Percentiles rank a stretch among this genome's conserved stretches.
Evolutionary conservation across 495 filamentous ascomycete species (phyloP).

Genomic region (Endocarpon pusillum): DNA sequence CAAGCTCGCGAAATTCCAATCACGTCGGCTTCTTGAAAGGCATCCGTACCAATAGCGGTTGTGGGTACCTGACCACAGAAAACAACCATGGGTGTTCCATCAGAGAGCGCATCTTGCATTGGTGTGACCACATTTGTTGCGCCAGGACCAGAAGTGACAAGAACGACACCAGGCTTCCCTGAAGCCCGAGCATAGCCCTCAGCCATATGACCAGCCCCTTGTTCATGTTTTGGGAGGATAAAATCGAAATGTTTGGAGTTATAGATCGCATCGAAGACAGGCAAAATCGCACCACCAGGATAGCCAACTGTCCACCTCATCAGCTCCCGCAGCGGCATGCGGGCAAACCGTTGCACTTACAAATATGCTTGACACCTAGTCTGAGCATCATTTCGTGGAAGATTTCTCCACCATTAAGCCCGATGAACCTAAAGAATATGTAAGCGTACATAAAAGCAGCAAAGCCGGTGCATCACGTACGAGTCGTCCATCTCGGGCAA

Average conservation of each 20-base stretch:
- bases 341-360: slow-evolving; percentile 32
- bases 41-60: slow-evolving; percentile 37
- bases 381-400: slow-evolving; percentile 99
- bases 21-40: slow-evolving; percentile 50
- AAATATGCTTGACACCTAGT: slow-evolving; percentile 80
- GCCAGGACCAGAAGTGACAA: slow-evolving; percentile 48
- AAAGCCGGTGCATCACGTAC: slow-evolving; percentile 17
- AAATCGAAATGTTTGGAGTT: slow-evolving; percentile 45
- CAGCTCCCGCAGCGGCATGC: background rate
- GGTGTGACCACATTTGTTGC: slow-evolving; percentile 46
- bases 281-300: slow-evolving; percentile 31
- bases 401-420: slow-evolving; percentile 87
- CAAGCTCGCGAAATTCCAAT: slow-evolving; percentile 42
- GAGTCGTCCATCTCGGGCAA: slow-evolving; percentile 57
- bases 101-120: slow-evolving; percentile 43
- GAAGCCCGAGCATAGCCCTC: slow-evolving; percentile 45
- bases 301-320: slow-evolving; percentile 20
- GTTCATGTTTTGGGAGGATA: slow-evolving; percentile 43
- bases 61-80: slow-evolving; percentile 44
- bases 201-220: slow-evolving; percentile 51
- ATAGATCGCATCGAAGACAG: slow-evolving; percentile 45
- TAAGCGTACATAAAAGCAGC: background rate
- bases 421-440: slow-evolving; percentile 56
- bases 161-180: slow-evolving; percentile 41
- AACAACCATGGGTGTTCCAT: slow-evolving; percentile 46